phyloP scores from a whole-genome alignment of 2,329 filamentous ascomycete genomes.

The Acrocalymma vagum region DNA sequence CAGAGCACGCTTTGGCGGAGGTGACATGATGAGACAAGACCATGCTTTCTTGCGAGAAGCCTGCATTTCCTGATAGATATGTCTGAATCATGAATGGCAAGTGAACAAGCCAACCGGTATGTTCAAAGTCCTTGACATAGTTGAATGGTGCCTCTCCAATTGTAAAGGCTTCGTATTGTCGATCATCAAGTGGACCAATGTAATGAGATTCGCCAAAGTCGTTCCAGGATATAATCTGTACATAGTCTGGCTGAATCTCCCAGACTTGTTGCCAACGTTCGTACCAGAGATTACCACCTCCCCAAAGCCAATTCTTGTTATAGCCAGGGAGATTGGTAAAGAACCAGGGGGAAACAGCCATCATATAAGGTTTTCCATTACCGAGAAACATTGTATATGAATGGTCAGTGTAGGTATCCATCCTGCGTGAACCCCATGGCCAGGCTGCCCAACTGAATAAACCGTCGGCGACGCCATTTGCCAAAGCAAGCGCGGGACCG shows the following conservation, averaged over 20 bases:
- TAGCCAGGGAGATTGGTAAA: constrained; percentile 65
- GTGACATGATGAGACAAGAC: constrained; percentile 57
- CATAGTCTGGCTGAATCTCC: constrained; percentile 54
- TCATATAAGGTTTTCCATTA: constrained; percentile 50
- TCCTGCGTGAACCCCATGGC: constrained; percentile 60
- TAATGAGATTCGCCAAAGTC: constrained; percentile 69
- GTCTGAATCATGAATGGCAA: constrained; percentile 61
- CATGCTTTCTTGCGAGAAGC: constrained; percentile 41
- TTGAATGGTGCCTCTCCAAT: constrained; percentile 56
- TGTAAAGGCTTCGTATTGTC: constrained; percentile 57
- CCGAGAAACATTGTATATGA: neutral
- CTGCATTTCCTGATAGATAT: constrained; percentile 56
- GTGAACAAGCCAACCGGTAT: constrained; percentile 60
- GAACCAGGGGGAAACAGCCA: constrained; percentile 61
- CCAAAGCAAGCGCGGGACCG: too few species aligned
- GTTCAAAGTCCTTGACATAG: constrained; percentile 59
- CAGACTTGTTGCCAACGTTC: constrained; percentile 51
- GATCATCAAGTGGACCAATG: constrained; percentile 55
- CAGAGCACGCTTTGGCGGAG: constrained; percentile 44
- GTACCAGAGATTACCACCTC: constrained; percentile 68
- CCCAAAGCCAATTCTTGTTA: constrained; percentile 70
- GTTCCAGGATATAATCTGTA: constrained; percentile 67
- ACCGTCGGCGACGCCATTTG: constrained; percentile 41
- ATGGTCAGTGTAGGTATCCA: constrained; percentile 53
- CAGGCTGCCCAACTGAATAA: constrained; percentile 61